Conservation (phyloP, 768 basidiomycete species). For the Boletus bicolor region DNA sequence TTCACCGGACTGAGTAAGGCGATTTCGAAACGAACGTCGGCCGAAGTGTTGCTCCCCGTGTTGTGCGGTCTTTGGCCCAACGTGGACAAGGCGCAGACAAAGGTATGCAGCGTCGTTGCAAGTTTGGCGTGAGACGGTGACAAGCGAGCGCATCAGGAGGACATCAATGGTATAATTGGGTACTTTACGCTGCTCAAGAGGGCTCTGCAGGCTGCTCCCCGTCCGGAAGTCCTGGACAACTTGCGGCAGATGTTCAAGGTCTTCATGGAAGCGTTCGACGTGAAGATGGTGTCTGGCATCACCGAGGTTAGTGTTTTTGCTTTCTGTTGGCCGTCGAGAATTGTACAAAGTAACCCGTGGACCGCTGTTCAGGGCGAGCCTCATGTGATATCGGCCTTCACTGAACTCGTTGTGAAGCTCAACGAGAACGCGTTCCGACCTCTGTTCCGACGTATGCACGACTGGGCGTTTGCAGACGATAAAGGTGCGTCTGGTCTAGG, state of each 20-base stretch:
- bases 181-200: conserved; percentile 72
- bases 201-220: conserved; percentile 59
- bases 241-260: conserved; percentile 69
- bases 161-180: conserved; percentile 25
- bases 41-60: conserved; percentile 64
- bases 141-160: conserved; percentile 16
- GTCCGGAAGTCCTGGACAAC: conserved; percentile 61
- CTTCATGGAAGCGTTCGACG: conserved; percentile 75
- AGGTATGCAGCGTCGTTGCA: conserved; percentile 29
- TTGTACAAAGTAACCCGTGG: not conserved
- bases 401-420: conserved; percentile 86
- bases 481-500: conserved; percentile 34
- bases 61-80: conserved; percentile 57
- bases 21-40: conserved; percentile 66
- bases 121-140: not conserved
- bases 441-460: conserved; percentile 85
- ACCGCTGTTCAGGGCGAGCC: conserved; percentile 44
- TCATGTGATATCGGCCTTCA: conserved; percentile 66
- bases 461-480: conserved; percentile 84
- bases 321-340: not conserved
- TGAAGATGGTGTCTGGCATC: conserved; percentile 34
- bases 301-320: conserved; percentile 26
- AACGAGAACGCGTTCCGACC: conserved; percentile 91
- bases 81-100: conserved; percentile 32
- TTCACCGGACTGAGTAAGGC: conserved; percentile 51